Conservation (phyloP, 495 filamentous ascomycete genomes). For the Penicillium maclennaniae region DNA sequence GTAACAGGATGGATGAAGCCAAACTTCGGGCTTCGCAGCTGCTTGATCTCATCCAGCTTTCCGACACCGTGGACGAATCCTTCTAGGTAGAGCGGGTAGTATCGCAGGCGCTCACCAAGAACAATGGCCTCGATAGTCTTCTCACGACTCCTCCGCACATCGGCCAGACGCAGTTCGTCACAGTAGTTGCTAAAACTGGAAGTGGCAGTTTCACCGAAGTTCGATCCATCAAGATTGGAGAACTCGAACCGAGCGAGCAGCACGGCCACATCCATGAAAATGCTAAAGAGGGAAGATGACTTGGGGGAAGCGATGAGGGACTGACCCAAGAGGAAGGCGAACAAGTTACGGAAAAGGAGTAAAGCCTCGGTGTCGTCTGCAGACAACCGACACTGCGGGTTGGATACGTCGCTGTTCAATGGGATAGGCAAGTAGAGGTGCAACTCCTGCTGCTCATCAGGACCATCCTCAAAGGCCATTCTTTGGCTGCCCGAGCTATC, state of each 20-base stretch:
- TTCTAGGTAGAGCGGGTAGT: slow-evolving; percentile 77
- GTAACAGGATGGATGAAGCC: slow-evolving; percentile 65
- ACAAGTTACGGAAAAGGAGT: slow-evolving; percentile 80
- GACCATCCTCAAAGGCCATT: slow-evolving; percentile 42
- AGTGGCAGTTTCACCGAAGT: slow-evolving; percentile 75
- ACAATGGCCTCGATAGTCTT: slow-evolving; percentile 89
- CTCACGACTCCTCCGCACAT: slow-evolving; percentile 78
- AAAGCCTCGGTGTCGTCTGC: slow-evolving; percentile 63
- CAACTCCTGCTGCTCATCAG: slow-evolving; percentile 49
- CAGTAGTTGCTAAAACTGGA: slow-evolving; percentile 72
- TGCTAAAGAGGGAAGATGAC: slow-evolving; percentile 64
- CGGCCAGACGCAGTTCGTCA: slow-evolving; percentile 69
- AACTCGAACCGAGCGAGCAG: slow-evolving; percentile 73
- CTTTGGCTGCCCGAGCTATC: slow-evolving; percentile 42
- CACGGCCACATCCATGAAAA: slow-evolving; percentile 67
- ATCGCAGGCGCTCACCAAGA: slow-evolving; percentile 81
- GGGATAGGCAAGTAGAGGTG: slow-evolving; percentile 69
- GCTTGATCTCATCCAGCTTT: slow-evolving; percentile 71
- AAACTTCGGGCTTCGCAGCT: slow-evolving; percentile 64
- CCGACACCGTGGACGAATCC: slow-evolving; percentile 92
- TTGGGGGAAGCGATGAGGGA: slow-evolving; percentile 73
- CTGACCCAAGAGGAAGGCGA: slow-evolving; percentile 79
- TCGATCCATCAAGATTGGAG: slow-evolving; percentile 73
- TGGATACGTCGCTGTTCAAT: slow-evolving; percentile 47
- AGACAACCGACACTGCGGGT: slow-evolving; percentile 33